These are phyloP conservation scores for Ascochyta fabae DNA, from an alignment of 2,329 filamentous ascomycete species.

Conservation along the genomic window DNA sequence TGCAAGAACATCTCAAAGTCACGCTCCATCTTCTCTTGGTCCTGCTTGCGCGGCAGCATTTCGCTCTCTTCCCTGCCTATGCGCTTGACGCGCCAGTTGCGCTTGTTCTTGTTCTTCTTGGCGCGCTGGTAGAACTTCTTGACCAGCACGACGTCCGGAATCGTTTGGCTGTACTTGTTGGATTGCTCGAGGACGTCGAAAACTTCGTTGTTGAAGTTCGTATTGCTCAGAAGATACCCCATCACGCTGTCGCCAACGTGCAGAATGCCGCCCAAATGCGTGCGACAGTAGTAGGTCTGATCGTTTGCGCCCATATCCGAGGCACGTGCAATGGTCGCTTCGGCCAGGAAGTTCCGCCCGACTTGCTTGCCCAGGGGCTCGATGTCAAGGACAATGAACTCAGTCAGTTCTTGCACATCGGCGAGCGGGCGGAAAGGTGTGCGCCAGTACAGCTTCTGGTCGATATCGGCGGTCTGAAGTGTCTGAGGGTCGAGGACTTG, in stretches of 20 bases:
- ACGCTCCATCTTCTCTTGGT: conserved; percentile 85
- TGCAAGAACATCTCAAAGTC: conserved; percentile 98
- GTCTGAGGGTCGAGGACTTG: conserved; percentile 90
- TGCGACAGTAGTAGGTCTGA: conserved; percentile 85
- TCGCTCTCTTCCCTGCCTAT: conserved; percentile 91
- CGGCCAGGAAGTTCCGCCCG: conserved; percentile 83
- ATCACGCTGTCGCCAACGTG: conserved; percentile 90
- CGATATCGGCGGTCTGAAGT: conserved; percentile 87
- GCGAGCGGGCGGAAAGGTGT: conserved; percentile 83
- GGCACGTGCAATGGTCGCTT: conserved; percentile 86
- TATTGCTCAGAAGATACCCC: conserved; percentile 88
- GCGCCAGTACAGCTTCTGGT: conserved; percentile 86
- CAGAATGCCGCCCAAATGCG: conserved; percentile 84
- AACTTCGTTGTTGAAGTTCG: conserved; percentile 90
- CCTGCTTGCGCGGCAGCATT: conserved; percentile 81
- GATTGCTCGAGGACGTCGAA: conserved; percentile 85
- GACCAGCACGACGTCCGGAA: conserved; percentile 92
- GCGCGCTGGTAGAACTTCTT: conserved; percentile 95
- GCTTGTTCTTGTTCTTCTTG: conserved; percentile 71
- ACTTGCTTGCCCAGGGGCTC: conserved; percentile 77
- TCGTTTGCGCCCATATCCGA: conserved; percentile 87
- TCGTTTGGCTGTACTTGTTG: conserved; percentile 72
- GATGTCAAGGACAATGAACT: conserved; percentile 95
- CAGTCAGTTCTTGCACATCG: conserved; percentile 82
- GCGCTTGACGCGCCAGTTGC: conserved; percentile 91